Conservation (phyloP, 345 rosid species). For the Kernera saxatilis region DNA sequence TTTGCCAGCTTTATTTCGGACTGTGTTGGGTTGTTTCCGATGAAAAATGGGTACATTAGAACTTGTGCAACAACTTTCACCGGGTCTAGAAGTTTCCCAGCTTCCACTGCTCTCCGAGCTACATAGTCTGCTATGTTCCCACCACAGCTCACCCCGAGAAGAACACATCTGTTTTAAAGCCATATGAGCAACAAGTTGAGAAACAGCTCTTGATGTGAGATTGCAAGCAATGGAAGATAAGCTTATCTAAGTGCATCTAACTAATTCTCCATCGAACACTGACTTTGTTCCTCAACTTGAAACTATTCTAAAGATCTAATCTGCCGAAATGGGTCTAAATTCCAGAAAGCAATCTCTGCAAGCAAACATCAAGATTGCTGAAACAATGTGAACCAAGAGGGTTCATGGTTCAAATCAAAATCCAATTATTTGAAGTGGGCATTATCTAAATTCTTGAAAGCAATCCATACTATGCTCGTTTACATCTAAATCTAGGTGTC, state of each 20-base stretch:
- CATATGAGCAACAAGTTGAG: slow-evolving; percentile 1
- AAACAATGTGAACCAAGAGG: neutral
- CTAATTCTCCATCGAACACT: neutral
- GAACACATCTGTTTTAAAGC: slow-evolving; percentile 58
- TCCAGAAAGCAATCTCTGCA: neutral
- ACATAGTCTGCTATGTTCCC: slow-evolving; percentile 85
- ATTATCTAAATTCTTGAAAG: neutral
- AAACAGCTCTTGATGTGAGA: neutral
- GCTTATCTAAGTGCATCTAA: neutral
- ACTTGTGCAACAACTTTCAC: slow-evolving; percentile 93
- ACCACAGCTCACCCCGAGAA: slow-evolving; percentile 84
- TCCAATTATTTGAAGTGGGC: neutral
- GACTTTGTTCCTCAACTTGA: neutral
- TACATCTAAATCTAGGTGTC: neutral
- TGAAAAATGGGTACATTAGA: slow-evolving; percentile 85
- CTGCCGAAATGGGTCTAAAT: neutral
- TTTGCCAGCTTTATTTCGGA: slow-evolving; percentile 78
- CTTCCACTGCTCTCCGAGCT: slow-evolving; percentile 78
- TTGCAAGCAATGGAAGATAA: neutral
- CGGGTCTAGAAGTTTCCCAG: slow-evolving; percentile 73
- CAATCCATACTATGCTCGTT: neutral
- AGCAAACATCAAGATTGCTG: neutral
- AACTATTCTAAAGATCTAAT: neutral
- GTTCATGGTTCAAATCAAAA: neutral
- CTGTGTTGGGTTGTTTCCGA: slow-evolving; percentile 68